Evolutionary conservation across 2,329 filamentous ascomycete genomes (phyloP), one percentile per base, ranked within the genome.

Genomic region (Diplodia scrobiculata): DNA sequence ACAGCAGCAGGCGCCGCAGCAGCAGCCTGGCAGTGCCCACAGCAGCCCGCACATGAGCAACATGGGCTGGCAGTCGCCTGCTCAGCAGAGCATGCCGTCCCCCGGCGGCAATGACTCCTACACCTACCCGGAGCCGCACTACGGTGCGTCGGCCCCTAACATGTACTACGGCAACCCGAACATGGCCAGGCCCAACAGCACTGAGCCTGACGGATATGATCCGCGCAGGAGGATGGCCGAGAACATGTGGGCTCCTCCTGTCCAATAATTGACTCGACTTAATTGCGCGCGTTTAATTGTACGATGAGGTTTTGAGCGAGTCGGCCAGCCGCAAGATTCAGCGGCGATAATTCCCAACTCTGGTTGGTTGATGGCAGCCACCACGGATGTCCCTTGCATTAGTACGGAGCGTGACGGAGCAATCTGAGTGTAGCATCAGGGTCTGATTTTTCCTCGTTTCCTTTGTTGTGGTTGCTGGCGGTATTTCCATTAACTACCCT

Each of bases 51-150:
- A 97, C 77, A 91, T 97, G 87, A 79, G 81, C 68, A 87, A 84
- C 68, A 84, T 91, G 68, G 90, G 91, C 65, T 97, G 94, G 93
- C 90, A 92, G 70, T 96, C 92, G 4, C 92, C 92, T 3, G 87
- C 88, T 1, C 90, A 93, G 70, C 86, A 87, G 69, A 84, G 85
- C 36, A 87, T 92, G 70, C 87, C 89, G 10, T 89, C 90, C 9
- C 90, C 92, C 52, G 86, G 84, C 52, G 87, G 85, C 59, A 83
- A 83, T 69, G 93, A 92, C 69, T 75, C 72, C 52, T 97, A 96
- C 74, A 87, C 89, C 7, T 96, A 97, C 71, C 90, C 91, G 0
- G 92, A 96, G 71, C 86, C 87, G 4, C 82, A 81, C 29, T 89
- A 89, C 68, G 84, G 84, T 41, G 84, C 86, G 59, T 83, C 84